Conservation (phyloP, 495 filamentous ascomycete species). For the Aspergillus asperescens region DNA sequence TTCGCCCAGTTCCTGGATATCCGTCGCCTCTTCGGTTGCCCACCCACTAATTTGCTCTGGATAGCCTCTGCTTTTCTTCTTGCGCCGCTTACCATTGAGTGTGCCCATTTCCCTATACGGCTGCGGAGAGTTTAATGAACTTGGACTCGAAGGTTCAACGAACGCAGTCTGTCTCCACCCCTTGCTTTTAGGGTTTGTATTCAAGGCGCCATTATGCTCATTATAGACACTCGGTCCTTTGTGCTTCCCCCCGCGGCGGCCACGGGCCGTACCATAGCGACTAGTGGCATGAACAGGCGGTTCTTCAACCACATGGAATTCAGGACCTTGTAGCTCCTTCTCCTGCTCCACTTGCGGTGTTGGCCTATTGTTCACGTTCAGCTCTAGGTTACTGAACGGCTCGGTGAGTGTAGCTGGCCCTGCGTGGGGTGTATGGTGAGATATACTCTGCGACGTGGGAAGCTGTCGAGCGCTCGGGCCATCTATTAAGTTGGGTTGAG, state of each 20-base stretch:
- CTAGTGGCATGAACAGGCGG: neutral
- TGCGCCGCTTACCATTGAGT: constrained; percentile 41
- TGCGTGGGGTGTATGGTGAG: constrained; percentile 4
- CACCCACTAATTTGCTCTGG: constrained; percentile 74
- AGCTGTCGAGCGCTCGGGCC: neutral
- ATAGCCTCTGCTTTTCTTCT: constrained; percentile 49
- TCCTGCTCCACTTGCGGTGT: constrained; percentile 11
- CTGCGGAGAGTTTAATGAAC: constrained; percentile 16
- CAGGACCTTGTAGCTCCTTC: constrained; percentile 16
- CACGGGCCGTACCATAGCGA: constrained; percentile 22
- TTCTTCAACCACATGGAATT: constrained; percentile 8
- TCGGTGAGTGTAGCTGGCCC: constrained; percentile 29
- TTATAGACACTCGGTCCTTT: constrained; percentile 20
- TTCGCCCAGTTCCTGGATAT: constrained; percentile 91
- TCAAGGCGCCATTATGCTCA: constrained; percentile 34
- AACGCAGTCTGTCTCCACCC: constrained; percentile 85
- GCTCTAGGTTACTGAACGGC: constrained; percentile 40
- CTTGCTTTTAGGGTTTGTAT: constrained; percentile 47
- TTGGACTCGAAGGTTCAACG: constrained; percentile 52
- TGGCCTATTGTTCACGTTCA: constrained; percentile 24
- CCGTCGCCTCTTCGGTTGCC: constrained; percentile 93
- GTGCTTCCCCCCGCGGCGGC: constrained; percentile 33
- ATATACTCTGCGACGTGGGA: constrained; percentile 7
- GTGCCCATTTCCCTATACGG: constrained; percentile 21
- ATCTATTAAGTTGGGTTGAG: constrained; percentile 2